These are phyloP conservation scores for Oryza brachyantha DNA, from an alignment of 176 grass and related monocot genomes.

Conservation along the genomic window DNA sequence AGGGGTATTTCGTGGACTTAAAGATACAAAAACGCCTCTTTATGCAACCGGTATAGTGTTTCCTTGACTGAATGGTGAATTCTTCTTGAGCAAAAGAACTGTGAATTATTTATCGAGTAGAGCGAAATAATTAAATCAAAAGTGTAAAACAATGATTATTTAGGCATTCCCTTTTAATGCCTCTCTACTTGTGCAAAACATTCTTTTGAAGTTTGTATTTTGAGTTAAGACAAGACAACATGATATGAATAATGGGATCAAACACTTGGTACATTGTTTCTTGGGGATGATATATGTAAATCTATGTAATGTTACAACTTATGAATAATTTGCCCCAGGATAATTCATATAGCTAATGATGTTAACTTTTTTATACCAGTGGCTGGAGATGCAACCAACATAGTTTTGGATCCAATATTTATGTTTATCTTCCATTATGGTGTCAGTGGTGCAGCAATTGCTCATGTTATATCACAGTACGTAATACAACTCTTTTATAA, in stretches of 20 bases:
- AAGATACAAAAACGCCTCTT: slow-evolving; percentile 91
- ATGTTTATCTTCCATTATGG: slow-evolving; percentile 86
- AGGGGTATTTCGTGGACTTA: slow-evolving; percentile 89
- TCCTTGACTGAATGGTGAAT: background rate
- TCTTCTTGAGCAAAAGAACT: too few relatives aligned
- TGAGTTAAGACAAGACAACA: background rate
- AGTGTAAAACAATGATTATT: background rate
- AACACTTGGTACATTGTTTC: background rate
- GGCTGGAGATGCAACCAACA: slow-evolving; percentile 75
- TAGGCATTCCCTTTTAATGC: background rate
- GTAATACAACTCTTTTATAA: slow-evolving; percentile 30
- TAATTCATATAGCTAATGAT: background rate
- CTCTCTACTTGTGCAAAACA: background rate
- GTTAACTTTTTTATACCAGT: slow-evolving; percentile 41
- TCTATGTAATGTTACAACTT: background rate
- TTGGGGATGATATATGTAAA: background rate
- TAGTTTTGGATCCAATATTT: slow-evolving; percentile 90
- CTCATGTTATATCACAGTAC: slow-evolving; percentile 99
- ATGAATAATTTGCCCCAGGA: background rate
- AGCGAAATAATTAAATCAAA: background rate
- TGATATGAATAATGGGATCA: background rate
- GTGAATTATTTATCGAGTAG: background rate
- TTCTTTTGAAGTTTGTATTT: background rate
- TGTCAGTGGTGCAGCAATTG: slow-evolving; percentile 83
- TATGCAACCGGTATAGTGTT: slow-evolving; percentile 77